Base-by-base conservation (phyloP, 768 basidiomycete species). In the Suillus alpinus region DNA sequence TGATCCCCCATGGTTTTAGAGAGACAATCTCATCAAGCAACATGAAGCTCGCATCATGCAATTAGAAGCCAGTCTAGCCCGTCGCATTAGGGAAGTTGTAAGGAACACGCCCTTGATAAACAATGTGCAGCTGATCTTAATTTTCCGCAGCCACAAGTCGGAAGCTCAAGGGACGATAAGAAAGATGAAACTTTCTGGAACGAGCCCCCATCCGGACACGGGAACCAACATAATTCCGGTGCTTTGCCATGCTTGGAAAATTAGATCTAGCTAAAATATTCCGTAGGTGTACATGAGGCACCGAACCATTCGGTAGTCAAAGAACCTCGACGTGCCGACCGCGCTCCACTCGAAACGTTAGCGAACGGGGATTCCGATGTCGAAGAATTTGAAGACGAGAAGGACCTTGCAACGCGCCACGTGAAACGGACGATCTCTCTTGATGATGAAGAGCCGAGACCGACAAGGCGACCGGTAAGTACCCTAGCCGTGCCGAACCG, bases 1-100 rank as follows among this genome's bases (percentile, higher is more conserved):
- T 57, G 34, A 60, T 51, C 64, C 36, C 20, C 43, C 56, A 43
- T 57, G 10, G 40, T 51, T 52, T 40, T 62, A 86, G 85, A 79
- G 82, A 59, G 83, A 85, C 52, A 80, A 77, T 58, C 66, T 76
- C 59, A 79, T 81, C 39, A 73, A 72, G 58, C 72, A 77, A 56
- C 72, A 82, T 23, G 78, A 81, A 60, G 71, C 70, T 47, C 78
- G 80, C 62, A 78, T 85, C 46, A 65, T 66, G 5, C 76, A 78
- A 16, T 69, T 86, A 13, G 83, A 86, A 66, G 76, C 69, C 10
- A 74, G 71, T 34, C 69, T 85, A 13, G 81, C 83, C 0, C 78
- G 78, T 56, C 67, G 77, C 40, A 72, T 85, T 59, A 75, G 75
- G 57, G 77, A 77, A 58, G 74, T 73, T 55, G 74, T 68, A 43